A percentile compares a stretch with the other conserved stretches of the same genome.
phyloP scores from a whole-genome alignment of 2,329 filamentous ascomycete genomes.

The Didymellaceae sp. region DNA sequence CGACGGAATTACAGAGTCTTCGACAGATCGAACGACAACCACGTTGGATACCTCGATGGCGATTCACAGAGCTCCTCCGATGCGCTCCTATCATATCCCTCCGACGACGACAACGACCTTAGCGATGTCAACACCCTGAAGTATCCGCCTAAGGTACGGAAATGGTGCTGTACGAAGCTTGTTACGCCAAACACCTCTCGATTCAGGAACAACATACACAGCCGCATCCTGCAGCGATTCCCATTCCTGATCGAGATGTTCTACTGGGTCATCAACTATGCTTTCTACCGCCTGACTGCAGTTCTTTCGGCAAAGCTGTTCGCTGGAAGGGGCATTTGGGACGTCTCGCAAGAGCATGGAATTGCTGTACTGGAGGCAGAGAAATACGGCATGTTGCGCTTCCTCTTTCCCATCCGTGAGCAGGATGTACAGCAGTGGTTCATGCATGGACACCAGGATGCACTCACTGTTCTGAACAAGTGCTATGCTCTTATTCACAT shows the following conservation, averaged over 20 bases:
- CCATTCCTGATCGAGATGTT: slow-evolving; percentile 77
- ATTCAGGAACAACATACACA: slow-evolving; percentile 67
- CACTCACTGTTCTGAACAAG: slow-evolving; percentile 64
- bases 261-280: slow-evolving; percentile 72
- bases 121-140: slow-evolving; percentile 47
- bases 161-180: slow-evolving; percentile 59
- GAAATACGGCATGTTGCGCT: slow-evolving; percentile 57
- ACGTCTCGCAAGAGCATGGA: slow-evolving; percentile 63
- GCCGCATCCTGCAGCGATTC: slow-evolving; percentile 69
- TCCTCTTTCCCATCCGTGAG: slow-evolving; percentile 62
- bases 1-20: slow-evolving; percentile 55
- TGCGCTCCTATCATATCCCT: slow-evolving; percentile 47
- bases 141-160: slow-evolving; percentile 57
- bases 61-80: slow-evolving; percentile 49
- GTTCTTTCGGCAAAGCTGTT: slow-evolving; percentile 59
- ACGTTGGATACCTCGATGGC: slow-evolving; percentile 42
- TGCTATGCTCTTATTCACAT: slow-evolving; percentile 67
- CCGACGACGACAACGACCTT: slow-evolving; percentile 47
- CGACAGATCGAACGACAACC: slow-evolving; percentile 31
- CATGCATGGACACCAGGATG: slow-evolving; percentile 59
- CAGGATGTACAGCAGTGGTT: slow-evolving; percentile 64
- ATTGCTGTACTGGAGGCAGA: slow-evolving; percentile 63
- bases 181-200: slow-evolving; percentile 65
- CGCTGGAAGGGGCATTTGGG: slow-evolving; percentile 61
- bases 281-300: slow-evolving; percentile 68